These are phyloP conservation scores for Angomonas ambiguus DNA, from an alignment of 208 protist species.

Conservation along the genomic window DNA sequence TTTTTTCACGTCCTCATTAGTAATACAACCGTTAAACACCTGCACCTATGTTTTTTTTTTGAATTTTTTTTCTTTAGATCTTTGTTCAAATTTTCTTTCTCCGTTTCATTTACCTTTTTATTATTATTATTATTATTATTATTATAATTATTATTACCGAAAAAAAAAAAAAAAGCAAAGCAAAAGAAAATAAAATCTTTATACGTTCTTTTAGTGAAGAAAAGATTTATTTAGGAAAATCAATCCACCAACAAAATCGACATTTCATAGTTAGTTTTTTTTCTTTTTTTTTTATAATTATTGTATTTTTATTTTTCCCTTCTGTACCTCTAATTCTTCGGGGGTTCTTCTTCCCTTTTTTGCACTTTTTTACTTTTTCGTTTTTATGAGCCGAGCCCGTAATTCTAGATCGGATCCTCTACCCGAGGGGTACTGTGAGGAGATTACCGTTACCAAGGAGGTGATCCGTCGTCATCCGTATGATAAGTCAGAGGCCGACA, in stretches of 20 bases:
- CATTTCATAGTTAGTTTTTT: neutral
- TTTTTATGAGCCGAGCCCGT: neutral
- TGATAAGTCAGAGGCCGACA: neutral
- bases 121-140: neutral
- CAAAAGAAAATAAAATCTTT: conserved; percentile 1
- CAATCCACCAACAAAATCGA: no score
- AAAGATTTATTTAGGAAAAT: no score
- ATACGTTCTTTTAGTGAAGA: no score
- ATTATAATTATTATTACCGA: neutral
- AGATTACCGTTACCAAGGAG: neutral
- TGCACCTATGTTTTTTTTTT: neutral
- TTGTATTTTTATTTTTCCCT: conserved; percentile 6
- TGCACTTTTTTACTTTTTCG: neutral
- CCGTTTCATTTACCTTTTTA: neutral
- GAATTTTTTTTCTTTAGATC: neutral
- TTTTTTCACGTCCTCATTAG: neutral
- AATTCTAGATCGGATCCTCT: neutral
- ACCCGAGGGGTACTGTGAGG: conserved; percentile 8
- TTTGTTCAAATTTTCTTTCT: neutral
- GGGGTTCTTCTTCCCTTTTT: neutral
- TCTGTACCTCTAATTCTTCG: no score
- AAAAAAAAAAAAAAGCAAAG: neutral
- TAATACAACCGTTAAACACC: neutral
- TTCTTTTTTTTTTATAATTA: neutral
- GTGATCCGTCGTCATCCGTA: conserved; percentile 3